Evolutionary conservation across 2,329 filamentous ascomycete genomes (phyloP).

Genomic region (Verticillium dahliae): DNA sequence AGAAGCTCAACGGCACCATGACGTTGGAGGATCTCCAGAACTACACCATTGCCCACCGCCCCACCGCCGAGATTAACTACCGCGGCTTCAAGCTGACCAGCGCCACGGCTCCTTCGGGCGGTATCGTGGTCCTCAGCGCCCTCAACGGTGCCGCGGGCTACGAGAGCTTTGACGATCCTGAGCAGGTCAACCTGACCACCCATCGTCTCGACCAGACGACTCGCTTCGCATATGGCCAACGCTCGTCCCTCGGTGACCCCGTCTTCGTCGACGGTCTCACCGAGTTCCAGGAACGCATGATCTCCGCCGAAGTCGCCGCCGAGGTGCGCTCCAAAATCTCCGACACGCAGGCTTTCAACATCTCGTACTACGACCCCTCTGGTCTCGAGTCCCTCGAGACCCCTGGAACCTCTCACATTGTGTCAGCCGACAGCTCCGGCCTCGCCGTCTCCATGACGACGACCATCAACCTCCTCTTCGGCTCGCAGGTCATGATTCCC

Average conservation of each 20-base stretch:
- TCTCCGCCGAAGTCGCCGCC: constrained; percentile 55
- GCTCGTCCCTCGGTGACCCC: constrained; percentile 70
- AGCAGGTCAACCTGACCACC: constrained; percentile 53
- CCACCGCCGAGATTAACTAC: constrained; percentile 56
- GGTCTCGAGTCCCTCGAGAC: constrained; percentile 48
- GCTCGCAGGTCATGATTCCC: constrained; percentile 67
- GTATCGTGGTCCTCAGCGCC: constrained; percentile 63
- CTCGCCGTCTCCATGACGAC: constrained; percentile 72
- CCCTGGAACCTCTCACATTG: constrained; percentile 62
- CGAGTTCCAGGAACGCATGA: constrained; percentile 54
- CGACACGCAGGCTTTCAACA: constrained; percentile 28
- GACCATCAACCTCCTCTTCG: constrained; percentile 76
- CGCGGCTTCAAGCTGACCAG: constrained; percentile 63
- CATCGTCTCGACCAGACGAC: constrained; percentile 82
- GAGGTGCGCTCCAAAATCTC: constrained; percentile 40
- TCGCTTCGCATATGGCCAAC: constrained; percentile 71
- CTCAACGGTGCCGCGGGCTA: constrained; percentile 74
- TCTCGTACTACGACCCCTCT: constrained; percentile 35
- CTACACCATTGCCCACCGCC: constrained; percentile 61
- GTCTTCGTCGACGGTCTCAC: constrained; percentile 57
- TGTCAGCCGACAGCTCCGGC: constrained; percentile 62
- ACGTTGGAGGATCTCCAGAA: constrained; percentile 63
- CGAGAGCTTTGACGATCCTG: constrained; percentile 50
- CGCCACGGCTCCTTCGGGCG: constrained; percentile 66
- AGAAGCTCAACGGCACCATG: constrained; percentile 67